Evolutionary conservation across 345 rosid genomes (phyloP).

Genomic region (Brassica nigra): DNA sequence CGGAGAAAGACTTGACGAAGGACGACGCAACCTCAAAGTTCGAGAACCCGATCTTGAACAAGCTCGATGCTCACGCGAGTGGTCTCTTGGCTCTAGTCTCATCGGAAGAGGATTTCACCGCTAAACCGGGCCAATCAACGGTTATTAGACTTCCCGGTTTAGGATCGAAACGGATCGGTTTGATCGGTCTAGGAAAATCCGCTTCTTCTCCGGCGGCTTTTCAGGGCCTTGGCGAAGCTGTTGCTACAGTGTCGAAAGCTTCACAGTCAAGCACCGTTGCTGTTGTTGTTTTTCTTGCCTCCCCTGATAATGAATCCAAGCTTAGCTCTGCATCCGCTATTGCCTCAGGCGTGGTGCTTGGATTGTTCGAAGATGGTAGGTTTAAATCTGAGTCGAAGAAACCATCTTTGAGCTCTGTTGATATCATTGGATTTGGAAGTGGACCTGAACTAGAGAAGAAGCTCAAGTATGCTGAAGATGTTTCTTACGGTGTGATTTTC

Average conservation of each 20-base stretch:
- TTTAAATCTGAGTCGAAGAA: slow-evolving; percentile 83
- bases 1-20: slow-evolving; percentile 75
- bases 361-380: slow-evolving; percentile 73
- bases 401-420: slow-evolving; percentile 64
- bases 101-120: slow-evolving; percentile 83
- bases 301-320: slow-evolving; percentile 59
- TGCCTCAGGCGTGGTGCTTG: slow-evolving; percentile 78
- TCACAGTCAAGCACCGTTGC: slow-evolving; percentile 66
- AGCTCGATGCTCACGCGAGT: slow-evolving; percentile 63
- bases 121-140: slow-evolving; percentile 73
- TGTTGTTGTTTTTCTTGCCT: slow-evolving; percentile 54
- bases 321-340: slow-evolving; percentile 68
- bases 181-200: slow-evolving; percentile 80
- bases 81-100: slow-evolving; percentile 77
- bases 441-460: slow-evolving; percentile 77
- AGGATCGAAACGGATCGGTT: slow-evolving; percentile 79
- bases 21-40: slow-evolving; percentile 61
- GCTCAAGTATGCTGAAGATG: slow-evolving; percentile 79
- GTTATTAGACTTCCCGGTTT: slow-evolving; percentile 79
- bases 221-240: slow-evolving; percentile 65
- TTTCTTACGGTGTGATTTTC: slow-evolving; percentile 69
- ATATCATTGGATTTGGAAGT: slow-evolving; percentile 83
- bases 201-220: slow-evolving; percentile 56
- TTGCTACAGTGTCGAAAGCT: slow-evolving; percentile 67
- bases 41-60: slow-evolving; percentile 67